These are phyloP conservation scores for Alliaria petiolata DNA, from an alignment of 345 rosid species.

Conservation along the genomic window DNA sequence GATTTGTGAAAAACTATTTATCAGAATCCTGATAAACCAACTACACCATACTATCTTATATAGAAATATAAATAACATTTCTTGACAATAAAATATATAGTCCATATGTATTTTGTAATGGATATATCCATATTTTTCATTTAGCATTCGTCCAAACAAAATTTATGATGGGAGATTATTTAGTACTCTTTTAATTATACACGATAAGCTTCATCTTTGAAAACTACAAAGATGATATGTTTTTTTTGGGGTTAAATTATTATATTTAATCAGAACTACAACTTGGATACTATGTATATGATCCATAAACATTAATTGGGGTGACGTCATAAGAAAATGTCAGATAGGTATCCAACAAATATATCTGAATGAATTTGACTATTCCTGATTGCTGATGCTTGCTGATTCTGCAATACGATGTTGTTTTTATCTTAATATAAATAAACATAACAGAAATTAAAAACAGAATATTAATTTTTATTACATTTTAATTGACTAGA, in stretches of 20 bases:
- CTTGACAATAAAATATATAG: neutral
- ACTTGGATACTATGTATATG: constrained; percentile 10
- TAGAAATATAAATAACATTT: too few species aligned
- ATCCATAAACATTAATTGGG: neutral
- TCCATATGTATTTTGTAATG: neutral
- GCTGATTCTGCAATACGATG: constrained; percentile 18
- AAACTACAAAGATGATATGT: too few species aligned
- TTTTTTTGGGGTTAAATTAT: too few species aligned
- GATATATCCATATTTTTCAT: neutral
- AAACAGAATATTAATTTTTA: neutral
- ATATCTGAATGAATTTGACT: constrained; percentile 4
- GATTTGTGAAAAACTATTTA: neutral
- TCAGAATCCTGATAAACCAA: too few species aligned
- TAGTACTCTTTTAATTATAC: too few species aligned
- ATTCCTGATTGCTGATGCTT: constrained; percentile 25
- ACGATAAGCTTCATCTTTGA: neutral
- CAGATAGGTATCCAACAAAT: neutral
- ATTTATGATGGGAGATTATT: neutral
- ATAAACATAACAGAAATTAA: neutral
- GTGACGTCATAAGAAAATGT: constrained; percentile 15
- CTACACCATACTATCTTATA: too few species aligned
- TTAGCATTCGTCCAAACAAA: neutral
- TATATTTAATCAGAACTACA: neutral
- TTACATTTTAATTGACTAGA: neutral
- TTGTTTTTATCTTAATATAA: neutral